Percentiles rank a stretch among this genome's conserved stretches.
These are phyloP conservation scores for Thamnidium elegans DNA, from an alignment of 192 early-diverging fungal species.

Conservation along the genomic window DNA sequence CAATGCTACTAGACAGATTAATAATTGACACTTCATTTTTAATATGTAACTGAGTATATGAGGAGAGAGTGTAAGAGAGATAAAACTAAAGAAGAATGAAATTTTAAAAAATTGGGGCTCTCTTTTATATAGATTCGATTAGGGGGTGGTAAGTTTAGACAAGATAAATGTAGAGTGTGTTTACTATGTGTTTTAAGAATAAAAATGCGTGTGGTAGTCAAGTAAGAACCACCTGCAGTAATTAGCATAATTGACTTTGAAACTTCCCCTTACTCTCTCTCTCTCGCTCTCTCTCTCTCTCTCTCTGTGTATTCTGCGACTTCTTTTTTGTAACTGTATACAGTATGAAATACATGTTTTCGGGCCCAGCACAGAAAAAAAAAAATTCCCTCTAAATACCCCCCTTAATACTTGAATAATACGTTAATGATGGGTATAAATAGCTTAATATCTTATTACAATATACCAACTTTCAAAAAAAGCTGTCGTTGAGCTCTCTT, in stretches of 20 bases:
- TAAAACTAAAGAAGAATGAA: not conserved
- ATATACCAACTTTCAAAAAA: too few relatives aligned
- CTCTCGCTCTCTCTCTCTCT: too few relatives aligned
- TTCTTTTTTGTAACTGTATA: too few relatives aligned
- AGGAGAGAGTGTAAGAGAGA: not conserved
- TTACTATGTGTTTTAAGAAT: not conserved
- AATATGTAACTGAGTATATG: not conserved
- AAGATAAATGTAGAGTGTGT: not conserved
- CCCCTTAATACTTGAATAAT: too few relatives aligned
- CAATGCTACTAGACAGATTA: slow-evolving; percentile 1
- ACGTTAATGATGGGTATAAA: too few relatives aligned
- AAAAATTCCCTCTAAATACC: too few relatives aligned
- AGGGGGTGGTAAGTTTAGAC: not conserved
- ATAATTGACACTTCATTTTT: slow-evolving; percentile 15
- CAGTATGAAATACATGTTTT: too few relatives aligned
- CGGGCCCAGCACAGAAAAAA: too few relatives aligned
- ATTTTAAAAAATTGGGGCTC: not conserved
- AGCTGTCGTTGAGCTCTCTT: too few relatives aligned
- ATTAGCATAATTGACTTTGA: slow-evolving; percentile 20
- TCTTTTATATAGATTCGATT: not conserved
- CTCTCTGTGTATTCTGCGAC: too few relatives aligned
- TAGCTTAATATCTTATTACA: too few relatives aligned
- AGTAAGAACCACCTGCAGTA: slow-evolving; percentile 17
- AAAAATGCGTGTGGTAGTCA: not conserved
- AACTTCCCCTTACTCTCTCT: too few relatives aligned